Conservation (phyloP, 1,284 basidiomycete genomes). For the Kwoniella shivajii region DNA sequence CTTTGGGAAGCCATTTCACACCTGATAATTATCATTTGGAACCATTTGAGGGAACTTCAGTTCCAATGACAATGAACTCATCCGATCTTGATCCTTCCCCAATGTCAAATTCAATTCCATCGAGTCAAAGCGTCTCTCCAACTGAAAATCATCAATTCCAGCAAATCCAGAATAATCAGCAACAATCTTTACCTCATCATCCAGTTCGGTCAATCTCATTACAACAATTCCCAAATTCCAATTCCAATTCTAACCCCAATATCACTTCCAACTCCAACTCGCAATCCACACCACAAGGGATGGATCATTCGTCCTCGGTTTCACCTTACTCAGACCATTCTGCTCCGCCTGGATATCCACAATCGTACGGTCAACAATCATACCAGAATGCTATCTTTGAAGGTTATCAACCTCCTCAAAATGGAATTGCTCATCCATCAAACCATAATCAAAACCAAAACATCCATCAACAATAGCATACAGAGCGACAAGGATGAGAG, state of each 20-base stretch:
- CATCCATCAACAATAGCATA: no score
- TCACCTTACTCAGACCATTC: constrained; percentile 17
- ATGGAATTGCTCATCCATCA: neutral
- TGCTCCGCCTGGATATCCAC: neutral
- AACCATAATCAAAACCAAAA: neutral
- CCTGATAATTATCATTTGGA: constrained; percentile 5
- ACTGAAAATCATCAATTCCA: neutral
- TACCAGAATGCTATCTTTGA: constrained; percentile 10
- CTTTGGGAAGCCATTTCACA: constrained; percentile 18
- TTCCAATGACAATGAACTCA: neutral
- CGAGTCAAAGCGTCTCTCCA: constrained; percentile 9
- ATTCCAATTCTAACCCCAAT: neutral
- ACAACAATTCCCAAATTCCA: constrained; percentile 2
- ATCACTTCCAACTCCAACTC: neutral
- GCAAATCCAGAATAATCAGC: neutral
- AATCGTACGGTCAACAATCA: constrained; percentile 1
- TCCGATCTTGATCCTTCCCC: constrained; percentile 5
- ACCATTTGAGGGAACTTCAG: neutral
- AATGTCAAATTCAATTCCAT: constrained; percentile 1
- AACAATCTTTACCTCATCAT: neutral
- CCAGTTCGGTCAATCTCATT: neutral
- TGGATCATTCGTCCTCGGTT: constrained; percentile 1
- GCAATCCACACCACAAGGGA: neutral
- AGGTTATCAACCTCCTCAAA: neutral
- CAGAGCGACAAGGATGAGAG: no score